Base-by-base conservation (phyloP, 2,329 filamentous ascomycete genomes). In the Dothistroma septosporum region DNA sequence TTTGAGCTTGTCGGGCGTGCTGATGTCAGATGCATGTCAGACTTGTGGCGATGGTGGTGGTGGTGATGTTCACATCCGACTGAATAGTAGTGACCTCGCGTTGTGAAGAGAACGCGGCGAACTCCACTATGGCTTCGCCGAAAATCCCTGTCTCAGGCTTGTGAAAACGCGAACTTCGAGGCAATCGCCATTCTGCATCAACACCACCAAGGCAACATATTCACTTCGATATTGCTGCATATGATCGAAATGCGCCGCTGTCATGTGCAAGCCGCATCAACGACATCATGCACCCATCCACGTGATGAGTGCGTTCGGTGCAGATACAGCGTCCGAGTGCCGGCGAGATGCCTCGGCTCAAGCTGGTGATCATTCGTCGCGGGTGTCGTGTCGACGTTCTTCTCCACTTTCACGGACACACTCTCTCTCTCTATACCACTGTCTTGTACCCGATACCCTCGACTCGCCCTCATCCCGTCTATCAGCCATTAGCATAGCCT, bases 81-180 rank as follows among this genome's bases (percentile, higher is more conserved):
- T 49, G 49, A 35, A 53, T 53, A 28, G 35, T 53, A 35, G 7
- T 31, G 49, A 53, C 28, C 49, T 53, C 47, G 47, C 47, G 47
- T 49, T 19, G 37, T n/a, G 37, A 12, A 24, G n/a, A 19, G n/a
- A 19, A 49, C 47, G 49, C 49, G 49, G 31, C 47, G 47, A 49
- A 24, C n/a, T 49, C 37, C 37, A 19, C 37, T 28, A 3, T 28
- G 24, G 12, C 7, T 16, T 44, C 37, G 37, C 37, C 37, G 16
- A 44, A 16, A n/a, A 44, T 44, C 37, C 37, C 37, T n/a, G 37
- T n/a, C 24, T 9, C 37, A 4, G 37, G 37, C 37, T 41, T 41
- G 37, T 4, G 37, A 16, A 41, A 9, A 4, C 37, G 7, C 4
- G 14, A 9, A 10, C 14, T 41, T 41, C 8, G 37, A 41, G 37